Evolutionary conservation across 2,329 filamentous ascomycete species (phyloP).

Genomic region (Mycosphaerella arachidis): DNA sequence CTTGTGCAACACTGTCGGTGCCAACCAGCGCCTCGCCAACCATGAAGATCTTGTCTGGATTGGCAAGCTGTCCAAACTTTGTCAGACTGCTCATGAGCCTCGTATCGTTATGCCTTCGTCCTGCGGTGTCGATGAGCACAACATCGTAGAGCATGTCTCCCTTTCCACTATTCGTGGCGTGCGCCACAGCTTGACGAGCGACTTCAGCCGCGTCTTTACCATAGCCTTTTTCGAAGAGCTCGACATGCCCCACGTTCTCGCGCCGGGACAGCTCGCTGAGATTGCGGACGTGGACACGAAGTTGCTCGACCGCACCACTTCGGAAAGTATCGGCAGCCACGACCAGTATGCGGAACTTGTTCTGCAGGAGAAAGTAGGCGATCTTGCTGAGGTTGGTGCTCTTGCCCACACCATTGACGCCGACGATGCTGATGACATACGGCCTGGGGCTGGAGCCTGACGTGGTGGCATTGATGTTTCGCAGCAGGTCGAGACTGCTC

Average conservation of each 20-base stretch:
- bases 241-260: slow-evolving; percentile 74
- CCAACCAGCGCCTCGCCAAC: slow-evolving; percentile 90
- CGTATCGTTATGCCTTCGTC: slow-evolving; percentile 89
- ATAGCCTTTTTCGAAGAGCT: slow-evolving; percentile 95
- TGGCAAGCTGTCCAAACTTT: slow-evolving; percentile 93
- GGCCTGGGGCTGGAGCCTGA: slow-evolving; percentile 64
- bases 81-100: slow-evolving; percentile 94
- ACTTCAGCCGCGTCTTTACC: slow-evolving; percentile 96
- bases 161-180: slow-evolving; percentile 59
- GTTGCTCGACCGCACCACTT: slow-evolving; percentile 92
- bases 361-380: slow-evolving; percentile 94
- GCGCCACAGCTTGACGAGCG: slow-evolving; percentile 85
- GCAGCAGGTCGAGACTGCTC: slow-evolving; percentile 86
- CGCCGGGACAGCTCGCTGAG: slow-evolving; percentile 81
- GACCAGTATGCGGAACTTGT: slow-evolving; percentile 91
- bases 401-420: slow-evolving; percentile 97
- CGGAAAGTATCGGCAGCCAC: slow-evolving; percentile 96
- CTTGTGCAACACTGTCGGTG: slow-evolving; percentile 91
- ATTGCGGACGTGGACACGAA: slow-evolving; percentile 91
- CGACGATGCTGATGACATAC: slow-evolving; percentile 96
- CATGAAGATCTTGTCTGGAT: slow-evolving; percentile 98
- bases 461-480: slow-evolving; percentile 79
- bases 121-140: slow-evolving; percentile 93
- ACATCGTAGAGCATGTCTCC: slow-evolving; percentile 64
- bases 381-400: slow-evolving; percentile 97